Conservation (phyloP, 2,329 filamentous ascomycete genomes). For the Hypoxylon sp. region DNA sequence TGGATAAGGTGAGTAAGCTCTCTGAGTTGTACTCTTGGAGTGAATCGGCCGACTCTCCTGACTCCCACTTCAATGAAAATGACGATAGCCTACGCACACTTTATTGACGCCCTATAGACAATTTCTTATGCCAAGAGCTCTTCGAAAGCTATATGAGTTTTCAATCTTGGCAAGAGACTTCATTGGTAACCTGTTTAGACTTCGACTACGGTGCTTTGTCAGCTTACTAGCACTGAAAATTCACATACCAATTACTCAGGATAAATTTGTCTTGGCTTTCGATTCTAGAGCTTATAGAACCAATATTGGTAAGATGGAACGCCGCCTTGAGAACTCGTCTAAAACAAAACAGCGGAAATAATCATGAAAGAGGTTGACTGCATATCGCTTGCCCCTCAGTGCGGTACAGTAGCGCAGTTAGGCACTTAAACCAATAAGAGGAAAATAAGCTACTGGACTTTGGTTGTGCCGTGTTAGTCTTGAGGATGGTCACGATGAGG, state of each 20-base stretch:
- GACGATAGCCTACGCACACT: background rate
- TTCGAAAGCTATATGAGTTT: background rate
- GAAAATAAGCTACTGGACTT: background rate
- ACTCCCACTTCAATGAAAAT: background rate
- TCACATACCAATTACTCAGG: constrained; percentile 2
- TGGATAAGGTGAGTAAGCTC: too few relatives aligned
- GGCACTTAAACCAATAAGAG: background rate
- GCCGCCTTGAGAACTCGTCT: background rate
- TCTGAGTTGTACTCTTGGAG: too few relatives aligned
- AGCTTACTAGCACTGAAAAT: constrained; percentile 15
- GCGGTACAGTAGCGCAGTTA: background rate
- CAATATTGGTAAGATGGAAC: background rate
- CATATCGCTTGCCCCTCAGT: background rate
- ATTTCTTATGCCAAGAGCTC: background rate
- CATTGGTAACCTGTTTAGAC: constrained; percentile 4
- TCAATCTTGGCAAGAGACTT: background rate
- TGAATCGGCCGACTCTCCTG: too few relatives aligned
- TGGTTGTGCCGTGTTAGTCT: background rate
- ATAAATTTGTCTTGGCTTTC: background rate
- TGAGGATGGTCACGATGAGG: background rate
- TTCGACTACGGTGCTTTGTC: background rate
- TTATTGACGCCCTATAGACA: constrained; percentile 1
- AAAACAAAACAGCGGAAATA: background rate
- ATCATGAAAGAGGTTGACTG: background rate
- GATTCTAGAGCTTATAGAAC: constrained; percentile 5